These are phyloP conservation scores for Pseudocercospora crystallina DNA, from an alignment of 2,329 filamentous ascomycete species.

Conservation along the genomic window DNA sequence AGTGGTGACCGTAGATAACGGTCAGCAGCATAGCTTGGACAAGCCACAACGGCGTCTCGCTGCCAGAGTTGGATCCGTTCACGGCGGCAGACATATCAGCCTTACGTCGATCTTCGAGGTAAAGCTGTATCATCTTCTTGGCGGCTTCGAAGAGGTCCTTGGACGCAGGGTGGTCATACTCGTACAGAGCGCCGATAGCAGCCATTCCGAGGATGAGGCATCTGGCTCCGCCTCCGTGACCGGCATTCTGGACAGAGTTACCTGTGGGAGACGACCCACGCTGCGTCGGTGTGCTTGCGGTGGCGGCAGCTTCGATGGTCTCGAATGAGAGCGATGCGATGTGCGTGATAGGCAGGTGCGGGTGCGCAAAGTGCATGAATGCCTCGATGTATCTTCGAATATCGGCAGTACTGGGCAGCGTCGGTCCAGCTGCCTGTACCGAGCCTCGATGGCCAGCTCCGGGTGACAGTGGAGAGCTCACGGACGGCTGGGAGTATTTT, in stretches of 20 bases:
- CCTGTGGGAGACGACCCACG: slow-evolving; percentile 49
- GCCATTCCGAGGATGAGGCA: slow-evolving; percentile 87
- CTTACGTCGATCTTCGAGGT: slow-evolving; percentile 86
- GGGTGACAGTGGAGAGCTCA: slow-evolving; percentile 53
- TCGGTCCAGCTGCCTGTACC: slow-evolving; percentile 43
- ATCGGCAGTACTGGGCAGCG: slow-evolving; percentile 76
- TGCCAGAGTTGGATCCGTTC: slow-evolving; percentile 43
- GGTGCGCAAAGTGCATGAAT: slow-evolving; percentile 90
- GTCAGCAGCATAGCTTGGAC: slow-evolving; percentile 97
- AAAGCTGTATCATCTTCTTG: slow-evolving; percentile 92
- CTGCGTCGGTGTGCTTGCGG: slow-evolving; percentile 44
- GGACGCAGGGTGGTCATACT: slow-evolving; percentile 75
- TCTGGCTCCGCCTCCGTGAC: slow-evolving; percentile 70
- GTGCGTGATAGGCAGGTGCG: slow-evolving; percentile 92
- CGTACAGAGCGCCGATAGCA: slow-evolving; percentile 82
- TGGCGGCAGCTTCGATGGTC: slow-evolving; percentile 63
- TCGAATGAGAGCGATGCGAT: slow-evolving; percentile 90
- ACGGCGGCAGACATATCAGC: slow-evolving; percentile 69
- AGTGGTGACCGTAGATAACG: slow-evolving; percentile 93
- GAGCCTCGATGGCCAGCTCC: slow-evolving; percentile 28
- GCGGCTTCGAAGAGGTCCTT: slow-evolving; percentile 87
- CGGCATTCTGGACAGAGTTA: slow-evolving; percentile 54
- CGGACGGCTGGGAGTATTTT: slow-evolving; percentile 60
- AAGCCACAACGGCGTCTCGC: slow-evolving; percentile 79
- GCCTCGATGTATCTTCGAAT: slow-evolving; percentile 87